These are phyloP conservation scores for Rhododendron kiyosumense DNA, from an alignment of 148 eudicot genomes.

Conservation along the genomic window DNA sequence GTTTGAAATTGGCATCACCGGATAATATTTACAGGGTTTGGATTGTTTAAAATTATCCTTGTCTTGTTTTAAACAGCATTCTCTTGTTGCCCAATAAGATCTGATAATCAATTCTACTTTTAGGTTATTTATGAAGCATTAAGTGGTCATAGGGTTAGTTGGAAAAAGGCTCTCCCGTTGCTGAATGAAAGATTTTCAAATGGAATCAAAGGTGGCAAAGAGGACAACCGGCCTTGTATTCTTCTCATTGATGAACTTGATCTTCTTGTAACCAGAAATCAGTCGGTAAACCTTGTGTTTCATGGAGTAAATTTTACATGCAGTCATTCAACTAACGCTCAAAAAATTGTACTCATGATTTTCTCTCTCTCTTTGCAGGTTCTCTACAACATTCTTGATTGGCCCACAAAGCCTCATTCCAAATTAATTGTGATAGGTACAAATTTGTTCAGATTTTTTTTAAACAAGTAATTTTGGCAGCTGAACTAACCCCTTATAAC, in stretches of 20 bases:
- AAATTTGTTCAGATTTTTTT: conserved; percentile 1
- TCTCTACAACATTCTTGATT: conserved; percentile 96
- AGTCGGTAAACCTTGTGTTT: conserved; percentile 51
- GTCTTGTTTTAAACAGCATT: conserved; percentile 1
- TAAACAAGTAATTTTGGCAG: conserved; percentile 3
- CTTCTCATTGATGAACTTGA: conserved; percentile 95
- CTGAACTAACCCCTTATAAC: neutral
- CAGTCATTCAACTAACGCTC: neutral
- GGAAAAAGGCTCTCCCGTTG: conserved; percentile 89
- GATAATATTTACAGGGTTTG: conserved; percentile 87
- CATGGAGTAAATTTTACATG: neutral
- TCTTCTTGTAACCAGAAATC: conserved; percentile 92
- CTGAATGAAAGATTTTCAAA: conserved; percentile 80
- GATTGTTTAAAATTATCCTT: neutral
- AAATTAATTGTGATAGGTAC: conserved; percentile 89
- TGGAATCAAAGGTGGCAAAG: conserved; percentile 61
- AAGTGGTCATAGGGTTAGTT: conserved; percentile 81
- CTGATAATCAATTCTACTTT: conserved; percentile 10
- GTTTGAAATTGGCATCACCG: conserved; percentile 88
- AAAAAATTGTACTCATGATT: neutral
- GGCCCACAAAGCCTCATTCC: conserved; percentile 98
- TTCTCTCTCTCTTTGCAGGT: conserved; percentile 42
- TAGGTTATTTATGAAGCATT: conserved; percentile 97
- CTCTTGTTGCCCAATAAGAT: conserved; percentile 4
- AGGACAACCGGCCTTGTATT: conserved; percentile 76